Evolutionary conservation across 176 grass and related monocot species (phyloP).

Genomic region (Eremochloa ophiuroides): DNA sequence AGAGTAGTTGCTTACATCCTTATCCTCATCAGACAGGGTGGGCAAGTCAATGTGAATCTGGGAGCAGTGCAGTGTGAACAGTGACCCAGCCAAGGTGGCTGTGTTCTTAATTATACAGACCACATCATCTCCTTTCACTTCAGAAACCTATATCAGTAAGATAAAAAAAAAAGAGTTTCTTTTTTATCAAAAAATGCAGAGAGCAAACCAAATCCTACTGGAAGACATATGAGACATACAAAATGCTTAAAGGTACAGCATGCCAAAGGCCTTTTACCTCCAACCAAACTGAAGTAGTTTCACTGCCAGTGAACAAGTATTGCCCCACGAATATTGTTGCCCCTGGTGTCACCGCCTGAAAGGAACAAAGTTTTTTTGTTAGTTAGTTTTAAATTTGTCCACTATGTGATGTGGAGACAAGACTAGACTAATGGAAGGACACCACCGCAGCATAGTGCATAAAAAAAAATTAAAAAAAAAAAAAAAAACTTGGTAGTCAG

Average conservation of each 20-base stretch:
- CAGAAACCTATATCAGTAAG: constrained; percentile 62
- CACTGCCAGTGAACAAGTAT: constrained; percentile 95
- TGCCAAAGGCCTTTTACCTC: constrained; percentile 45
- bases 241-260: neutral
- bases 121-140: constrained; percentile 73
- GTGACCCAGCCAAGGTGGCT: constrained; percentile 61
- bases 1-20: constrained; percentile 48
- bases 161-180: constrained; percentile 20
- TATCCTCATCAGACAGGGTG: constrained; percentile 84
- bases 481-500: neutral
- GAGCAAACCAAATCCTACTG: neutral
- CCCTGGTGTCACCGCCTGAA: constrained; percentile 75
- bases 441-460: neutral
- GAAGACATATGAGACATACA: neutral
- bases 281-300: constrained; percentile 98
- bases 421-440: neutral
- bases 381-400: neutral
- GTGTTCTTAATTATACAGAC: constrained; percentile 70
- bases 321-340: constrained; percentile 94
- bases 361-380: neutral
- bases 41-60: constrained; percentile 79
- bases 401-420: neutral
- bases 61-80: constrained; percentile 66
- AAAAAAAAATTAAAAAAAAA: neutral
- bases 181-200: neutral